Base-by-base conservation (phyloP, 306 rosid genomes). In the Astragalus glycyphyllos region DNA sequence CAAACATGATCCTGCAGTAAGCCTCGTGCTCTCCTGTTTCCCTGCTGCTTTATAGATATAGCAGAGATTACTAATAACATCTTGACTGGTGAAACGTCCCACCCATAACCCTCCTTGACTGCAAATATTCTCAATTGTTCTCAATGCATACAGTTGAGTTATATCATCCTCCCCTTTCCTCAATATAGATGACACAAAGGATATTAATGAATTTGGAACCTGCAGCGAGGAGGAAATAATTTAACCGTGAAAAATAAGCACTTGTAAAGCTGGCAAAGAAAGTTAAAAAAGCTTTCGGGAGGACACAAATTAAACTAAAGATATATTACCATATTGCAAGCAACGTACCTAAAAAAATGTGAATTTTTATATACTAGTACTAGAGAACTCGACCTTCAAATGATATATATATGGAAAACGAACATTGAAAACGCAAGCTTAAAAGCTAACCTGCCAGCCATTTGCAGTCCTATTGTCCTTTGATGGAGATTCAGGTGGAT, bases 91-190 rank as follows among this genome's bases (percentile, higher is more conserved):
- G 60, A 91, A 91, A 65, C 97, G 97, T 50, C 92, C 84, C 54
- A 79, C 91, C 99, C 99, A 94, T 10, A 74, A 68, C 64, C 89
- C 99, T 79, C 92, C 99, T 82, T 91, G 97, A 73, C 99, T 89
- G 79, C 90, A 87, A 67, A 94, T 82, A 78, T 94, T 94, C 73
- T 94, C 97, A 49, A 94, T 80, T 9, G 97, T 89, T 83, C 99
- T 87, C 90, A 94, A 76, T 20, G 95, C 99, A 84, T 94, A 91
- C 65, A 91, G 79, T 78, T 94, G 97, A 58, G 96, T 94, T 58
- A 91, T 60, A 76, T 91, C 99, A 69, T 94, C 99, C 84, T 94
- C 99, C 56, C 99, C 99, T 81, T 89, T 94, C 35, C 96, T 86
- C 66, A 94, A 79, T 20, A 91, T 80, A 68, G 96, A 89, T 55